phyloP scores from a whole-genome alignment of 306 rosid species.

The Myrica gale region DNA sequence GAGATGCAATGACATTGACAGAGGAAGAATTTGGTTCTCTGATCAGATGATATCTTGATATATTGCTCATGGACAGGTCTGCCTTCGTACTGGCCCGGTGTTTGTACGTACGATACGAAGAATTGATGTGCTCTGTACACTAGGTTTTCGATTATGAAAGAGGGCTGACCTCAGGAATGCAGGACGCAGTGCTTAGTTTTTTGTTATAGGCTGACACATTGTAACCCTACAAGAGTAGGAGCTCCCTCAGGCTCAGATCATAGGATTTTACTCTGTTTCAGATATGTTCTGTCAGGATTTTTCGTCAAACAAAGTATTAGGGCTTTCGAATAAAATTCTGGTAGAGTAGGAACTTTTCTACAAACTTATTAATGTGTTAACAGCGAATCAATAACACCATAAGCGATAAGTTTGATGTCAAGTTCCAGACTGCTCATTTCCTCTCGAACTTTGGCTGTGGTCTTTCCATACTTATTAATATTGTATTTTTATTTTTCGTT shows the following conservation, averaged over 20 bases:
- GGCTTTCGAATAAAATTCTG: conserved; percentile 7
- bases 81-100: conserved; percentile 5
- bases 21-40: conserved; percentile 18
- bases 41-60: neutral
- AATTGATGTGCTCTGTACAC: conserved; percentile 6
- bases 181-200: conserved; percentile 3
- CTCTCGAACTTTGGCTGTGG: neutral
- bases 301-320: conserved; percentile 15
- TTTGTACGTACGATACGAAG: conserved; percentile 36
- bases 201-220: conserved; percentile 26
- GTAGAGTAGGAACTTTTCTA: neutral
- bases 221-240: conserved; percentile 34
- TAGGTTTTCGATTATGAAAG: conserved; percentile 12
- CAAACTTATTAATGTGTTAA: conserved; percentile 4
- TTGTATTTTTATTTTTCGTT: too few relatives aligned
- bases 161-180: conserved; percentile 26
- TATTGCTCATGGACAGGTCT: conserved; percentile 17
- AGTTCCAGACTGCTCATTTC: neutral
- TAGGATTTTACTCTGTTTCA: conserved; percentile 19
- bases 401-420: conserved; percentile 13
- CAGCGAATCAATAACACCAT: conserved; percentile 26
- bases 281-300: neutral
- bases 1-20: neutral
- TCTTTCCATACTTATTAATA: too few relatives aligned
- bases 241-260: conserved; percentile 18